Base-by-base conservation (phyloP, 2,329 filamentous ascomycete genomes). In the Pseudogymnoascus sp. region DNA sequence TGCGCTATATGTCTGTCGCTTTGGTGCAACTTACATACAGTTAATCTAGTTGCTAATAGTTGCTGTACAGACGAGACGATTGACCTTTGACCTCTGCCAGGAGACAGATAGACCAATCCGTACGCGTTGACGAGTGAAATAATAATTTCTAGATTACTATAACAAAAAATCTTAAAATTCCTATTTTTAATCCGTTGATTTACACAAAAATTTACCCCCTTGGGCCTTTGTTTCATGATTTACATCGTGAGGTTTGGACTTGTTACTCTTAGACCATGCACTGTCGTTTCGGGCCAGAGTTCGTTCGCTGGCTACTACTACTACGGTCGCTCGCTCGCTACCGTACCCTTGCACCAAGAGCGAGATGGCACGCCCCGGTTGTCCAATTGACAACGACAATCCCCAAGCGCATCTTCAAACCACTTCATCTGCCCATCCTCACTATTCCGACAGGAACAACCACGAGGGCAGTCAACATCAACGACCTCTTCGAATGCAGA, bases 351-450 rank as follows among this genome's bases (percentile, higher is more conserved):
- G 49, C 49, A 55, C 33, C 16, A 55, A 55, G 49, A 55, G 49
- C n/a, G 49, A 55, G 49, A 55, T 55, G 49, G 49, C 49, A 55
- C 49, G 49, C 49, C 49, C 49, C 28, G 49, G 49, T 16, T 21
- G 49, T 55, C 49, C 49, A 55, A 55, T 55, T 55, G 49, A 55
- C 49, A 55, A 55, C 49, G 49, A 55, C 49, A 55, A 55, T 55
- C 49, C 49, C 49, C 49, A 55, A 55, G 49, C 49, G 49, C 49
- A 55, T 55, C 49, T 55, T 55, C 49, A 55, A 11, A 45, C 49
- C 49, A 55, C 49, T 55, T 55, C 49, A 55, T 55, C 49, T 55
- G 49, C 49, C 49, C 49, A 33, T 55, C 49, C 49, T 55, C 49
- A 55, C 49, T 33, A 55, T 55, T 55, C 49, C 49, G 28, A 18